phyloP scores from a whole-genome alignment of 2,329 filamentous ascomycete genomes.

The Pseudogymnoascus sp. region DNA sequence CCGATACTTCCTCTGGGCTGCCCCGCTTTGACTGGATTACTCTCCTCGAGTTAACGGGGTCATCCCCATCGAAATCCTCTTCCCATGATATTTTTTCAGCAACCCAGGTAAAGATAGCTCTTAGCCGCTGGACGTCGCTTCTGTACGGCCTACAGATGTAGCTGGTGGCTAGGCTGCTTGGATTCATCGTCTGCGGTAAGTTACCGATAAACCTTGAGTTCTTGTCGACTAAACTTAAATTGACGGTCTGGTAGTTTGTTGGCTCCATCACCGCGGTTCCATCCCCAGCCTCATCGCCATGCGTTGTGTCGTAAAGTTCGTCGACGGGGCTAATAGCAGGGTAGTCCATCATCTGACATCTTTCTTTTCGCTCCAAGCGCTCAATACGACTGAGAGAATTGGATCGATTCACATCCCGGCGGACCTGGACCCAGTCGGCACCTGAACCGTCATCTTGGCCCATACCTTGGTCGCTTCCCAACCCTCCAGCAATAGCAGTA shows the following conservation, averaged over 20 bases:
- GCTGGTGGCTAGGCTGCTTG: conserved; percentile 73
- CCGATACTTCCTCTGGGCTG: conserved; percentile 82
- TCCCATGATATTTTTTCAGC: conserved; percentile 95
- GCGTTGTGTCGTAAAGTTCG: conserved; percentile 71
- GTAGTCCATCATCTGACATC: conserved; percentile 91
- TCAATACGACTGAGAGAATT: conserved; percentile 90
- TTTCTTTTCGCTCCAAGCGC: conserved; percentile 71
- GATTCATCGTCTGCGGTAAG: conserved; percentile 72
- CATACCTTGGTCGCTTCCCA: conserved; percentile 44
- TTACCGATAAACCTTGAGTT: conserved; percentile 84
- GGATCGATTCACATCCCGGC: conserved; percentile 88
- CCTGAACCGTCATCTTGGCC: conserved; percentile 46
- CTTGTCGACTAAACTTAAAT: conserved; percentile 85
- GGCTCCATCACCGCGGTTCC: conserved; percentile 75
- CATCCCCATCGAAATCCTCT: conserved; percentile 77
- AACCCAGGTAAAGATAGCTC: conserved; percentile 96
- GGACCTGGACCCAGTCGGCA: conserved; percentile 94
- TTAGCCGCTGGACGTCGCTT: conserved; percentile 83
- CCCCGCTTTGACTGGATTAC: conserved; percentile 78
- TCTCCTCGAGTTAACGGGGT: conserved; percentile 62
- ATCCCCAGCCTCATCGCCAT: conserved; percentile 85
- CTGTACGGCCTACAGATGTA: conserved; percentile 92
- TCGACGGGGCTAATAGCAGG: conserved; percentile 84
- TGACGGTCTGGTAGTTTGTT: conserved; percentile 71
- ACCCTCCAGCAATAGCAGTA: conserved; percentile 45